Conservation (phyloP, 768 basidiomycete genomes). For the Baorangia bicolor region DNA sequence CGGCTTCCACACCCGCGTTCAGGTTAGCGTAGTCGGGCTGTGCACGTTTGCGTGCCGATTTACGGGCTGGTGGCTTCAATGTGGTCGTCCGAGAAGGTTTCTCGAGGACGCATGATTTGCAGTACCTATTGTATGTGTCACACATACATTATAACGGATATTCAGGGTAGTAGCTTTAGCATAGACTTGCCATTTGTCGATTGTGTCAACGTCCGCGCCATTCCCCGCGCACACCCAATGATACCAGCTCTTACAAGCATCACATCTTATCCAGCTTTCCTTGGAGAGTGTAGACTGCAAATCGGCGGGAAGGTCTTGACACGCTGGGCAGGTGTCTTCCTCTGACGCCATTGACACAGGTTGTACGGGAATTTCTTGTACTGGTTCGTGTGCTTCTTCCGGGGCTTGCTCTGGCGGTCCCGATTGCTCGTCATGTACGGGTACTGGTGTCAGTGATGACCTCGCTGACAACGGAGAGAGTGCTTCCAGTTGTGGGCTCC, state of each 20-base stretch:
- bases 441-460: slow-evolving; percentile 31
- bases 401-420: slow-evolving; percentile 14
- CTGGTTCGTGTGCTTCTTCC: slow-evolving; percentile 16
- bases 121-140: slow-evolving; percentile 55
- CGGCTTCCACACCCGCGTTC: slow-evolving; percentile 61
- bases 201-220: slow-evolving; percentile 57
- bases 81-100: slow-evolving; percentile 67
- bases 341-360: slow-evolving; percentile 13
- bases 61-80: slow-evolving; percentile 74
- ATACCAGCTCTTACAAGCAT: slow-evolving; percentile 79
- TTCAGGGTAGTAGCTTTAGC: slow-evolving; percentile 11
- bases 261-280: slow-evolving; percentile 82
- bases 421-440: slow-evolving; percentile 18
- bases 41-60: slow-evolving; percentile 73
- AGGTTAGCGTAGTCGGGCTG: slow-evolving; percentile 80
- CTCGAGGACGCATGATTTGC: slow-evolving; percentile 56
- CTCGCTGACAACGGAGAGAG: slow-evolving; percentile 31
- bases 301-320: slow-evolving; percentile 36
- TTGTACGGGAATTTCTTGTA: slow-evolving; percentile 12
- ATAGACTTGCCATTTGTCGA: slow-evolving; percentile 72
- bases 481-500: slow-evolving; percentile 31
- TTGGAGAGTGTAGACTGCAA: slow-evolving; percentile 45
- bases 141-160: slow-evolving; percentile 13
- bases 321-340: slow-evolving; percentile 51
- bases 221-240: slow-evolving; percentile 81